These are phyloP conservation scores for Moricandia moricandioides DNA, from an alignment of 345 rosid species.

Conservation along the genomic window DNA sequence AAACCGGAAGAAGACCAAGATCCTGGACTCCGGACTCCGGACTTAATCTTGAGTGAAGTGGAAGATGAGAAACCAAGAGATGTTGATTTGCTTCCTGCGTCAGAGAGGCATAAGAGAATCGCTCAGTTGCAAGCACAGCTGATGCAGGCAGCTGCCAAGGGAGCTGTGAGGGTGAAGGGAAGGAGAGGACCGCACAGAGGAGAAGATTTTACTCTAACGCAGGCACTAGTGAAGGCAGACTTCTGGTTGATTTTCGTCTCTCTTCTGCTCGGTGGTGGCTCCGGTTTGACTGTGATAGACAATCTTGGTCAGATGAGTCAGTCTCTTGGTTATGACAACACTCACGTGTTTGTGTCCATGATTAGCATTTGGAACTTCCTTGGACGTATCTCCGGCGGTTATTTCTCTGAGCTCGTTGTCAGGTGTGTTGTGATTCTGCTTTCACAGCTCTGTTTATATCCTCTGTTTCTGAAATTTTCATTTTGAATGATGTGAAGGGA, in stretches of 20 bases:
- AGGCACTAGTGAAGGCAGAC: conserved; percentile 90
- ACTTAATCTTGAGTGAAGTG: conserved; percentile 73
- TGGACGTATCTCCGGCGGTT: conserved; percentile 94
- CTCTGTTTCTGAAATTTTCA: conserved; percentile 9
- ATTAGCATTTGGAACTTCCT: conserved; percentile 99
- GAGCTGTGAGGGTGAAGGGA: conserved; percentile 82
- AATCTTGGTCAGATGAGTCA: conserved; percentile 98
- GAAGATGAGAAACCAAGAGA: conserved; percentile 94
- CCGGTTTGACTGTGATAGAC: conserved; percentile 95
- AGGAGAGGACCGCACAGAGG: conserved; percentile 84
- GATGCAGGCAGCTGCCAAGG: conserved; percentile 85
- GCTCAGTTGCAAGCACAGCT: conserved; percentile 78
- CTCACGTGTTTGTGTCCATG: conserved; percentile 90
- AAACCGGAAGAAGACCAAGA: conserved; percentile 45
- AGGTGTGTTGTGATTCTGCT: conserved; percentile 41
- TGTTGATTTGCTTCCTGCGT: conserved; percentile 86
- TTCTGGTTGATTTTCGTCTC: conserved; percentile 95
- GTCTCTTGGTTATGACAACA: conserved; percentile 74
- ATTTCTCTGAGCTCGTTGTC: conserved; percentile 86
- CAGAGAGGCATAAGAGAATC: conserved; percentile 75
- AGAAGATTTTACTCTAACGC: conserved; percentile 84
- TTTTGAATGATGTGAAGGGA: conserved; percentile 47
- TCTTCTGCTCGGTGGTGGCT: conserved; percentile 84
- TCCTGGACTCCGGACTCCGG: conserved; percentile 43
- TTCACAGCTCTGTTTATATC: not conserved